Base-by-base conservation (phyloP, 495 filamentous ascomycete species). In the Pyrenula aspistea region DNA sequence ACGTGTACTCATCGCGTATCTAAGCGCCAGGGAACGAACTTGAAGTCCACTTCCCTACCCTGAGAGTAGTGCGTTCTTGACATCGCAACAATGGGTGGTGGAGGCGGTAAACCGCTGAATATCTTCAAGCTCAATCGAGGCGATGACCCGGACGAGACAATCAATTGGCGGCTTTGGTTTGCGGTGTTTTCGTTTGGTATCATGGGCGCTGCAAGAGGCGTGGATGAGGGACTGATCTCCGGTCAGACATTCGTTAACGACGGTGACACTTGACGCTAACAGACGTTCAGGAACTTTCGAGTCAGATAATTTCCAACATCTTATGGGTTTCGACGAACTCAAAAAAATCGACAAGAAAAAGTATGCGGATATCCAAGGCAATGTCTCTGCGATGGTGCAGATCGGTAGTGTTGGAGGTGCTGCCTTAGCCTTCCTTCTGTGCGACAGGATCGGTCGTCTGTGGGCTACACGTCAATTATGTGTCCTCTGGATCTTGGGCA, bases 191-290 rank as follows among this genome's bases (percentile, higher is more conserved):
- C 82, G 0, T 85, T 87, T 51, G 83, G 82, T 23, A 77, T 87
- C 11, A 80, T 87, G 68, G 84, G 84, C 54, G 84, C 85, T 23
- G 85, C 85, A 15, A 67, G 73, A 8, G 73, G 73, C 57, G 63
- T 89, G n/a, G 85, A 89, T 60, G 85, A 89, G 65, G 85, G 84
- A 25, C 71, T 88, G 49, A 88, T 87, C 63, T 80, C 78, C 8
- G 84, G 73, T 3, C 63, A 10, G 63, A 62, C 20, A 62, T 62
- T 25, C 20, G 54, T 11, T 52, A 64, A 53, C 62, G 63, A 42
- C 31, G 15, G 4, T 42, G 15, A 15, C 8, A 42, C 15, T 4
- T 8, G 4, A 4, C 15, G 31, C 31, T 31, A 20, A 61, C 20
- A 42, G 62, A 10, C 15, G 55, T 2, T 51, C 55, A 1, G 54